phyloP scores from a whole-genome alignment of 83 land plant species.

The Larix sibirica region DNA sequence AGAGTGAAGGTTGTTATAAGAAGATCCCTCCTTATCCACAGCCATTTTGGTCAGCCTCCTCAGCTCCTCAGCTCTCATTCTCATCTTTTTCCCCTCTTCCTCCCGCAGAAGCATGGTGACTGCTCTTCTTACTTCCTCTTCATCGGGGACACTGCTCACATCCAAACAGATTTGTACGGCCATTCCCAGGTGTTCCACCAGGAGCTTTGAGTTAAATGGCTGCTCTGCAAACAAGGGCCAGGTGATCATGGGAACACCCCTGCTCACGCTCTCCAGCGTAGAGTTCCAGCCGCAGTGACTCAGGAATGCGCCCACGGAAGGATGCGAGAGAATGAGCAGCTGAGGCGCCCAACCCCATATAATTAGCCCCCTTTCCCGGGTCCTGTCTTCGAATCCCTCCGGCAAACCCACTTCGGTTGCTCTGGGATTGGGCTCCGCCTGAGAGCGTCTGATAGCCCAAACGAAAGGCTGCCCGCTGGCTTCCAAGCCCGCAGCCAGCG shows the following conservation, averaged over 20 bases:
- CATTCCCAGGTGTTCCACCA: neutral
- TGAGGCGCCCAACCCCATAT: constrained; percentile 14
- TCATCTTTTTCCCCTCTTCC: neutral
- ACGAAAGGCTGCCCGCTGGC: constrained; percentile 40
- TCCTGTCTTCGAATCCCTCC: constrained; percentile 16
- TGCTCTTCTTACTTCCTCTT: neutral
- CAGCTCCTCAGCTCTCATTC: neutral
- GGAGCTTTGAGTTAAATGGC: neutral
- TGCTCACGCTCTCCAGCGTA: neutral
- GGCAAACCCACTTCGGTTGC: too few relatives aligned
- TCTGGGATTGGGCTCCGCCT: too few relatives aligned
- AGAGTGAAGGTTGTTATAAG: too few relatives aligned
- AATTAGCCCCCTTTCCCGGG: neutral
- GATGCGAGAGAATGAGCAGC: constrained; percentile 9
- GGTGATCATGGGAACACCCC: neutral
- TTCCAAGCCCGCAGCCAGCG: constrained; percentile 52
- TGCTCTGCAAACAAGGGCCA: constrained; percentile 17
- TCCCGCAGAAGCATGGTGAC: neutral
- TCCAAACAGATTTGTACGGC: neutral
- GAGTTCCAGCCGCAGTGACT: constrained; percentile 17
- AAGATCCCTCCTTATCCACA: too few relatives aligned
- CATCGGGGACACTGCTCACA: neutral
- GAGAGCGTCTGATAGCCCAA: constrained; percentile 28
- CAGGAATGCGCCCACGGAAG: neutral
- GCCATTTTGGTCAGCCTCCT: neutral